Evolutionary conservation across 805 yeast species (phyloP).

Genomic region (Metahyphopichia silvanorum): DNA sequence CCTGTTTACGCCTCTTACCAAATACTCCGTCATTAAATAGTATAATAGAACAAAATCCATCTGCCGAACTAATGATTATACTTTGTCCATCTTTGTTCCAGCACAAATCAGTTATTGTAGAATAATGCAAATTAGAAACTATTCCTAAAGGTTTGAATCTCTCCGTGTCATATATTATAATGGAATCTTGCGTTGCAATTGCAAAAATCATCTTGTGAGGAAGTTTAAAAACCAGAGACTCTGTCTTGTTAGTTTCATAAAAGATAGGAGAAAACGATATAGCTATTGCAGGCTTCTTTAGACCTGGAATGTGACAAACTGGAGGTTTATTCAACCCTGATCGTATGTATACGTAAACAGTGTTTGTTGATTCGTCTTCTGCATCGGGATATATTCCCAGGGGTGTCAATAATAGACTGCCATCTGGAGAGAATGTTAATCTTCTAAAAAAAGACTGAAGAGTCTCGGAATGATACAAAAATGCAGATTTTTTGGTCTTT

Average conservation of each 20-base stretch:
- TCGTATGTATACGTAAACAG: slow-evolving; percentile 79
- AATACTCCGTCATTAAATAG: slow-evolving; percentile 50
- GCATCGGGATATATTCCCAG: slow-evolving; percentile 55
- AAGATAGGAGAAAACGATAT: slow-evolving; percentile 70
- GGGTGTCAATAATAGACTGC: slow-evolving; percentile 69
- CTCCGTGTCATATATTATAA: slow-evolving; percentile 79
- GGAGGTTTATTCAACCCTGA: slow-evolving; percentile 68
- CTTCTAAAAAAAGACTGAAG: slow-evolving; percentile 88
- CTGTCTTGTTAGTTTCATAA: slow-evolving; percentile 26
- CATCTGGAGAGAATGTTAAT: slow-evolving; percentile 86
- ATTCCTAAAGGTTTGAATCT: slow-evolving; percentile 64
- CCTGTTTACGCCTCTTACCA: slow-evolving; percentile 35
- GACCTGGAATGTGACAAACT: slow-evolving; percentile 72
- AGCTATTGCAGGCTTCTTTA: slow-evolving; percentile 81
- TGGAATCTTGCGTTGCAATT: slow-evolving; percentile 86
- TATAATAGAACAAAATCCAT: slow-evolving; percentile 83
- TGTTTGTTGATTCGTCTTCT: slow-evolving; percentile 50
- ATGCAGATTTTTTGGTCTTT: slow-evolving; percentile 4
- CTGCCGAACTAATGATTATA: slow-evolving; percentile 78
- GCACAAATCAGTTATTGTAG: slow-evolving; percentile 79
- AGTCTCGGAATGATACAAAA: slow-evolving; percentile 78
- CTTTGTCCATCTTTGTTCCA: slow-evolving; percentile 80
- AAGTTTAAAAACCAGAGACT: slow-evolving; percentile 44
- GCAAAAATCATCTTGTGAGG: slow-evolving; percentile 87
- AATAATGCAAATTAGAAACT: slow-evolving; percentile 79